phyloP scores from a whole-genome alignment of 208 protist species.

The Jaenimonas drosophilae region DNA sequence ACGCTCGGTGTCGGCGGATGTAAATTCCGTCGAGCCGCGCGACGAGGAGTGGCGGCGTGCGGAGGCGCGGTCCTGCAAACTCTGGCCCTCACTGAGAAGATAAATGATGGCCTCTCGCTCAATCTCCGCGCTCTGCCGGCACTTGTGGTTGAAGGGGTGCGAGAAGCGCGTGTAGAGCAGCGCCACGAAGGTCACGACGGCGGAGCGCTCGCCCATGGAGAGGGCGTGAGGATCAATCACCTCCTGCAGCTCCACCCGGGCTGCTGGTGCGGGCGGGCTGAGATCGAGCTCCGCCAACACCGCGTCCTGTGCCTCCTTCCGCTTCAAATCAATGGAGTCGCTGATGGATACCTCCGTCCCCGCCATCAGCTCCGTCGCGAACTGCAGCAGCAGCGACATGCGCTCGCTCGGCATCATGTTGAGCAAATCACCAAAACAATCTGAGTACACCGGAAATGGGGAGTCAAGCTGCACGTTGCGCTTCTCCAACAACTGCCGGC shows the following conservation, averaged over 20 bases:
- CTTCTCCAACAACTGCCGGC: constrained; percentile 61
- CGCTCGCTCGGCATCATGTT: constrained; percentile 35
- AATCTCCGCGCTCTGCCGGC: constrained; percentile 37
- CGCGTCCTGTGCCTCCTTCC: constrained; percentile 10
- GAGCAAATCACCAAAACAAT: constrained; percentile 81
- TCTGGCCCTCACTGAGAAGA: constrained; percentile 52
- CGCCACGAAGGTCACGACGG: constrained; percentile 61
- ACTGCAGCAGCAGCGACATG: constrained; percentile 73
- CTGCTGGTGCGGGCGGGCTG: constrained; percentile 11
- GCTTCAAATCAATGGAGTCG: constrained; percentile 11
- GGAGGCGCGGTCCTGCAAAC: constrained; percentile 3
- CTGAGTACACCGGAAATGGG: constrained; percentile 76
- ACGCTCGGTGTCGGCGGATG: neutral
- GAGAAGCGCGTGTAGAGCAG: constrained; percentile 84
- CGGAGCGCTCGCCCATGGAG: constrained; percentile 41
- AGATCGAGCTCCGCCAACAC: constrained; percentile 15
- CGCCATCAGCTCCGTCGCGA: constrained; percentile 74
- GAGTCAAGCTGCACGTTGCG: constrained; percentile 74
- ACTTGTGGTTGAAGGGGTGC: constrained; percentile 87
- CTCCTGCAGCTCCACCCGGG: constrained; percentile 53
- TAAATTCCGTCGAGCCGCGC: neutral
- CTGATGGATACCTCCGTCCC: constrained; percentile 18
- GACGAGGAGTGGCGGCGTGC: neutral
- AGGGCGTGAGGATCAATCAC: constrained; percentile 71
- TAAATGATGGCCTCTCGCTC: constrained; percentile 58